Base-by-base conservation (phyloP, 306 rosid genomes). In the Carpinus viminea region DNA sequence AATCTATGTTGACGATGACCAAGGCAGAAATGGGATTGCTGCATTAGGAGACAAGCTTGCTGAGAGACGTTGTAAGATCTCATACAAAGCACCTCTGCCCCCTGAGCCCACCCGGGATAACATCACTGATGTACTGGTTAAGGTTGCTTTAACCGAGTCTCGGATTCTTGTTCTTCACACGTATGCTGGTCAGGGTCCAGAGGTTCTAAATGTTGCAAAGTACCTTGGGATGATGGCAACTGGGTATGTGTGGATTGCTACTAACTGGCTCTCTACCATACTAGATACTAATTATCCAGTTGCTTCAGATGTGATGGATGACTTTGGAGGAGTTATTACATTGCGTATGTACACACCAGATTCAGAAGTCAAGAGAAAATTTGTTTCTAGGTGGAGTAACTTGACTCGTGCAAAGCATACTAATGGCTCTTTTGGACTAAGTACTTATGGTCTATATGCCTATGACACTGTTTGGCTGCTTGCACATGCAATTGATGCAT, bases 191-290 rank as follows among this genome's bases (percentile, higher is more conserved):
- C 72, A 60, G 68, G 96, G 96, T 2, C 75, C 78, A 16, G 70
- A 73, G 80, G 86, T 96, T 68, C 81, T 96, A 3, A 68, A 15
- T 6, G 92, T 82, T 76, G 99, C 99, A 26, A 84, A 83, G 72
- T 43, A 70, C 82, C 96, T 96, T 65, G 96, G 94, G 54, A 89
- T 96, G 99, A 90, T 91, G 90, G 91, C 74, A 81, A 57, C 90
- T 66, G 98, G 99, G 12, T 93, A 90, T 78, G 99, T 93, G 2
- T 96, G 99, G 99, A 93, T 96, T 75, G 89, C 97, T 47, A 85
- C 97, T 70, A 71, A 68, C 80, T 96, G 93, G 83, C 93, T 96
- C 47, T 79, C 99, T 53, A 83, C 90, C 64, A 2, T 83, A 34
- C 72, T 93, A 45, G 99, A 96, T 70, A 83, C 88, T 26, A 34